Evolutionary conservation across 2,329 filamentous ascomycete species (phyloP), one percentile per base, ranked within the genome.

Genomic region (Fusarium staphyleae): DNA sequence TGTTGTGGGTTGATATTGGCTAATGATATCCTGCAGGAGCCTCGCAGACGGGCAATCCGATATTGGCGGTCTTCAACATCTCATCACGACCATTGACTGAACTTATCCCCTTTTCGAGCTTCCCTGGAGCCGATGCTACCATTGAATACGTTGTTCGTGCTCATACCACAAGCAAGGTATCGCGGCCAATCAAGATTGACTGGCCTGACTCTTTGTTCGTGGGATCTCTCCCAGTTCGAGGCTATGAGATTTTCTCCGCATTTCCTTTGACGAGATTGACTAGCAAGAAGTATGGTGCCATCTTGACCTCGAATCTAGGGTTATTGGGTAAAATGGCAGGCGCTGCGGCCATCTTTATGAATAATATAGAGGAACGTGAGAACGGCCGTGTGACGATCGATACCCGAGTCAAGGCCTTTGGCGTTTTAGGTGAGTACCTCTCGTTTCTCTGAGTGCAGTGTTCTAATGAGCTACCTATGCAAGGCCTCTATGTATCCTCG

Each of bases 281-380:
- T 1, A 76, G 75, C n/a, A 58, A 70, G 15, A 66, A 65, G 16
- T 55, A 64, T 28, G 60, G 59, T 2, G 41, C 60, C 5, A 75
- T 87, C 0, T 75, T 75, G 35, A 78, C 93, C 2, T 86, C 90
- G 1, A 86, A 88, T 14, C 73, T 98, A 1, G 93, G 93, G 0
- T 77, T 98, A 2, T 61, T 96, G 3, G 89, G 84, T 2, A 96
- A 97, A 73, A 96, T 98, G 90, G 91, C 91, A 0, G 93, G 92
- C 0, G 86, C 88, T 1, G 92, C 91, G 1, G 92, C 91, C 0
- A 81, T 96, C 7, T 77, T 88, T 1, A 80, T 78, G 30, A 87
- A 78, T n/a, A 79, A 82, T 22, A 81, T 87, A 36, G 81, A 81
- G 28, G 70, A 87, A 35, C 66, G 66, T 4, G 69, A 62, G 7